These are phyloP conservation scores for Populus ilicifolia DNA, from an alignment of 345 rosid genomes.

Conservation along the genomic window DNA sequence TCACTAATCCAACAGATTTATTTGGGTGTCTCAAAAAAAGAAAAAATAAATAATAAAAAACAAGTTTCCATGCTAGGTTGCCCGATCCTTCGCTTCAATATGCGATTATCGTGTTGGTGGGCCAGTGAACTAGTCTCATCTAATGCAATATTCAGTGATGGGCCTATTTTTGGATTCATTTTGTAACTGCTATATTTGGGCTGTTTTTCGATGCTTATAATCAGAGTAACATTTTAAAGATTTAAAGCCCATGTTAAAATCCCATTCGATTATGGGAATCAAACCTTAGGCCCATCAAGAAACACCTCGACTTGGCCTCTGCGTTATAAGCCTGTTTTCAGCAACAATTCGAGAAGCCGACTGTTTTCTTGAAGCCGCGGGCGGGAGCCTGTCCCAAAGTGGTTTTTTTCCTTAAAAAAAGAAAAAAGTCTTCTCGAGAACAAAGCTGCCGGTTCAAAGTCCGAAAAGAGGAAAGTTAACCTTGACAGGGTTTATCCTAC, in stretches of 20 bases:
- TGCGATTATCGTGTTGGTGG: too few relatives aligned
- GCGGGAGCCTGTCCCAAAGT: background rate
- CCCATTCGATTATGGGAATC: background rate
- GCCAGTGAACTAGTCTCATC: too few relatives aligned
- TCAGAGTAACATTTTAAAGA: too few relatives aligned
- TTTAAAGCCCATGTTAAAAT: background rate
- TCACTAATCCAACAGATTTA: too few relatives aligned
- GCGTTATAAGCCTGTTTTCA: background rate
- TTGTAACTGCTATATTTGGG: background rate
- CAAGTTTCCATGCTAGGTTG: too few relatives aligned
- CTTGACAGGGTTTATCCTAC: background rate
- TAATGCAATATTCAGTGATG: too few relatives aligned
- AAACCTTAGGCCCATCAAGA: background rate
- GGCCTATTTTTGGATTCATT: background rate
- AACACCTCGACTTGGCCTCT: background rate
- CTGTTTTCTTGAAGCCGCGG: background rate
- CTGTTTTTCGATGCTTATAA: too few relatives aligned
- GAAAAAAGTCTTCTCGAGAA: background rate
- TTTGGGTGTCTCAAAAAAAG: too few relatives aligned
- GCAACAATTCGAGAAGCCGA: background rate
- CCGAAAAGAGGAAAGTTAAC: background rate
- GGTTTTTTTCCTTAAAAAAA: too few relatives aligned
- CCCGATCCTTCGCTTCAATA: too few relatives aligned
- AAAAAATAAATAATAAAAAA: too few relatives aligned
- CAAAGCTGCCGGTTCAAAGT: background rate